Percentiles rank a stretch among this genome's conserved stretches.
These are phyloP conservation scores for Vitellaria paradoxa DNA, from an alignment of 179 eudicot genomes.

Conservation along the genomic window DNA sequence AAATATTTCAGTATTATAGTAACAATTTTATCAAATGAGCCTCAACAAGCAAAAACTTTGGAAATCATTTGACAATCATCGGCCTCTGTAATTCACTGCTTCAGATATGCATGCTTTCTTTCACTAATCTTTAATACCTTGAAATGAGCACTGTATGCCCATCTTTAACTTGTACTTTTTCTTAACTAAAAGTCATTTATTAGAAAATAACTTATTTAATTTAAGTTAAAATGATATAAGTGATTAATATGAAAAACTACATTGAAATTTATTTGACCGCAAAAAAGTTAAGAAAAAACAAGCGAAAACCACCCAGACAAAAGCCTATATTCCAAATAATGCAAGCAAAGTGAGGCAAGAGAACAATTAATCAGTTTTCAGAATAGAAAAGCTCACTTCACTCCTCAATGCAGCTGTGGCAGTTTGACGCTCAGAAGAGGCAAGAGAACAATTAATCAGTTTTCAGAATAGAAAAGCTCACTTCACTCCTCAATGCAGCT, in stretches of 20 bases:
- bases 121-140: no score
- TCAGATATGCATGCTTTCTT: no score
- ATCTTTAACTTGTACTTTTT: no score
- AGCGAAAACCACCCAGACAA: not conserved
- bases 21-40: no score
- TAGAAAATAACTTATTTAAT: no score
- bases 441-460: conserved; percentile 2
- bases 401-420: conserved; percentile 69
- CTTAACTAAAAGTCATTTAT: no score
- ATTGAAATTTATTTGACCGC: not conserved
- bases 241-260: not conserved
- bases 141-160: no score
- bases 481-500: conserved; percentile 68
- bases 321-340: not conserved
- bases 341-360: not conserved
- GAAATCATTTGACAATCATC: no score
- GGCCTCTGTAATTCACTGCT: no score
- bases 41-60: no score
- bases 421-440: conserved; percentile 71
- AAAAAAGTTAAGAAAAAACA: not conserved
- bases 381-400: conserved; percentile 51
- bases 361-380: not conserved
- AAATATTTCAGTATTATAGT: no score
- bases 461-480: conserved; percentile 32
- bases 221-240: not conserved